Evolutionary conservation across 371 early-diverging fungal species (phyloP).

Genomic region (Coemansia sp.): DNA sequence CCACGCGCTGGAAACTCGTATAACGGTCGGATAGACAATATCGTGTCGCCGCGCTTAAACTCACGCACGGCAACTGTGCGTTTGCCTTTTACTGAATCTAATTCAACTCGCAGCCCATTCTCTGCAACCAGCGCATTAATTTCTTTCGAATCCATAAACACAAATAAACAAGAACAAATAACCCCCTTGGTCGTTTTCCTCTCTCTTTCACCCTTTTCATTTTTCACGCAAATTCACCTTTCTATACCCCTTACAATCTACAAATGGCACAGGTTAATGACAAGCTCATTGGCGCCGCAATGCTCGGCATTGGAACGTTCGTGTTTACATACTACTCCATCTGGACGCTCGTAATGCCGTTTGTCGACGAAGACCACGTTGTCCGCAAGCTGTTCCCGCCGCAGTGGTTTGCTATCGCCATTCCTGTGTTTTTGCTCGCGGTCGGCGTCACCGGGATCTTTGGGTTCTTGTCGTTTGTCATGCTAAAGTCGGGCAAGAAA

Average conservation of each 20-base stretch:
- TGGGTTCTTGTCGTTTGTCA: constrained; percentile 77
- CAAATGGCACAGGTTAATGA: constrained; percentile 60
- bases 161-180: neutral
- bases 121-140: constrained; percentile 11
- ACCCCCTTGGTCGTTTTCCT: neutral
- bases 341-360: constrained; percentile 93
- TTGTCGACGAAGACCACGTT: constrained; percentile 82
- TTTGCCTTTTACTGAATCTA: constrained; percentile 8
- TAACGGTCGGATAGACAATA: constrained; percentile 27
- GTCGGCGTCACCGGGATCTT: constrained; percentile 73
- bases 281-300: constrained; percentile 74
- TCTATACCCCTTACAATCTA: neutral
- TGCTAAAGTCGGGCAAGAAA: constrained; percentile 78
- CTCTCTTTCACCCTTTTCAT: neutral
- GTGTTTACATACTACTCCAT: constrained; percentile 87
- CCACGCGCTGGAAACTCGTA: constrained; percentile 22
- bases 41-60: constrained; percentile 18
- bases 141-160: neutral
- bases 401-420: constrained; percentile 80
- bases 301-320: constrained; percentile 66
- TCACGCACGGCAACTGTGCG: neutral
- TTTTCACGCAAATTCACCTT: neutral
- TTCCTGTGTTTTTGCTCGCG: constrained; percentile 80
- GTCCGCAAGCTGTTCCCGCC: constrained; percentile 79
- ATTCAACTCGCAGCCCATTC: constrained; percentile 24